Conservation (phyloP, 352 stramenopile species). For the Globisporangium splendens region DNA sequence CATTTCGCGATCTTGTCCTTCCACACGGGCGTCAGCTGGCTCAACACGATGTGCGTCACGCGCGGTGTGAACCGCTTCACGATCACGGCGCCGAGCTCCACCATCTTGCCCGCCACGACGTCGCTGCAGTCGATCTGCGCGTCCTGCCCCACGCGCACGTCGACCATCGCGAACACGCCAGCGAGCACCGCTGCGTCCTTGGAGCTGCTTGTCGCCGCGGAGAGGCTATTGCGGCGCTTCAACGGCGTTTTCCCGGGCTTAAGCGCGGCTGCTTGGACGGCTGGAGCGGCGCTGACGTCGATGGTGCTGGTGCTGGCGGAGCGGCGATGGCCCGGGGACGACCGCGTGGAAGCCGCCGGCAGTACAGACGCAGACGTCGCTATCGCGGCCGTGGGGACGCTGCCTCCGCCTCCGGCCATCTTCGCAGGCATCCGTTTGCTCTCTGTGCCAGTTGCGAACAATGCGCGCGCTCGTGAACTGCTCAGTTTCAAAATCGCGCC, state of each 20-base stretch:
- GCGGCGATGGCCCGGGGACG: slow-evolving; percentile 5
- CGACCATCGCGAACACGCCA: slow-evolving; percentile 68
- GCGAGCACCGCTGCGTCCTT: slow-evolving; percentile 19
- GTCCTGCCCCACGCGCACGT: slow-evolving; percentile 65
- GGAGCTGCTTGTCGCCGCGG: slow-evolving; percentile 2
- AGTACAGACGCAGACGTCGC: neutral
- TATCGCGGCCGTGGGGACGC: neutral
- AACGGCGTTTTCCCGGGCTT: slow-evolving; percentile 2
- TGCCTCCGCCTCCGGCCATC: slow-evolving; percentile 1
- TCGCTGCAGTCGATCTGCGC: slow-evolving; percentile 79
- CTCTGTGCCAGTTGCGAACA: too few species aligned
- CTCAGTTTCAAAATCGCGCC: too few species aligned
- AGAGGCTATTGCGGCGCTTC: slow-evolving; percentile 16
- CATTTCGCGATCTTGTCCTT: slow-evolving; percentile 74
- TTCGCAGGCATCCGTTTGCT: neutral
- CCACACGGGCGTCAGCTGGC: slow-evolving; percentile 57
- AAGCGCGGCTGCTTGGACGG: neutral
- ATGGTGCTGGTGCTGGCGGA: slow-evolving; percentile 10
- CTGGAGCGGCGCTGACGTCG: too few species aligned
- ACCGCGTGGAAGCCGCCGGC: slow-evolving; percentile 3
- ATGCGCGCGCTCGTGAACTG: too few species aligned
- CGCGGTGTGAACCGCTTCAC: slow-evolving; percentile 61
- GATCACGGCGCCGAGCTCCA: slow-evolving; percentile 59
- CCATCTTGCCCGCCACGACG: slow-evolving; percentile 63
- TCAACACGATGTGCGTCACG: slow-evolving; percentile 78